Percentiles rank a stretch among this genome's conserved stretches.
These are phyloP conservation scores for Leccinum subgranulosum DNA, from an alignment of 768 basidiomycete genomes.

Conservation along the genomic window DNA sequence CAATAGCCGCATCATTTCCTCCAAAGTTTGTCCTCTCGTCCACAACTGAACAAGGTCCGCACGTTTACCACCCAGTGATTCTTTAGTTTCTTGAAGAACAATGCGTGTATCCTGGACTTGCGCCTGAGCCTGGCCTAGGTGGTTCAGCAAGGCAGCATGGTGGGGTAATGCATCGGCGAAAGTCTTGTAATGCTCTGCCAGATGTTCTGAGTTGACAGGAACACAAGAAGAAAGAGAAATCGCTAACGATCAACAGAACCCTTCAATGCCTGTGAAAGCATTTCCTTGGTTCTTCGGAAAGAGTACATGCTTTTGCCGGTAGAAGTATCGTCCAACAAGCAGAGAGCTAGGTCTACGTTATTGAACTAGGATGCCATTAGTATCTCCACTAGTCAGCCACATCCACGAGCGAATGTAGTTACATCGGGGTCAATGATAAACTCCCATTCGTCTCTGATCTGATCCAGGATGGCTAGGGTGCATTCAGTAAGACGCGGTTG, in stretches of 20 bases:
- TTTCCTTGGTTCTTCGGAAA: slow-evolving; percentile 71
- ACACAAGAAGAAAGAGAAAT: neutral
- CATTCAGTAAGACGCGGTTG: slow-evolving; percentile 1
- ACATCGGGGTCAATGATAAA: slow-evolving; percentile 82
- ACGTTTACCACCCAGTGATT: slow-evolving; percentile 73
- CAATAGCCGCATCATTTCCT: slow-evolving; percentile 93
- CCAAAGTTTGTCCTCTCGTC: slow-evolving; percentile 83
- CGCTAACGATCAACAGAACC: slow-evolving; percentile 84
- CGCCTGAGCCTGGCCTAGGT: slow-evolving; percentile 68
- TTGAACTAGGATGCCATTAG: slow-evolving; percentile 63
- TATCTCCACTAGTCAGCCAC: slow-evolving; percentile 1
- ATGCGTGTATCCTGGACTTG: slow-evolving; percentile 72
- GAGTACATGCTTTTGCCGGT: slow-evolving; percentile 72
- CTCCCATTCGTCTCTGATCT: slow-evolving; percentile 89
- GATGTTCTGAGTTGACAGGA: slow-evolving; percentile 5
- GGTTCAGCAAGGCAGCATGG: slow-evolving; percentile 73
- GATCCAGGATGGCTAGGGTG: slow-evolving; percentile 68
- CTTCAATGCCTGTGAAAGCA: slow-evolving; percentile 77
- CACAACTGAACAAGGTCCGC: slow-evolving; percentile 89
- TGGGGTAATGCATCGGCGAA: slow-evolving; percentile 94
- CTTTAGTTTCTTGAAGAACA: slow-evolving; percentile 74
- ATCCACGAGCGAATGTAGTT: slow-evolving; percentile 22
- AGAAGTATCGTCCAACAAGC: slow-evolving; percentile 77
- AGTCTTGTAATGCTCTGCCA: slow-evolving; percentile 84
- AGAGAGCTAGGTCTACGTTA: slow-evolving; percentile 88